phyloP scores from a whole-genome alignment of 2,329 filamentous ascomycete species.

The Mycosphaerella sp. region DNA sequence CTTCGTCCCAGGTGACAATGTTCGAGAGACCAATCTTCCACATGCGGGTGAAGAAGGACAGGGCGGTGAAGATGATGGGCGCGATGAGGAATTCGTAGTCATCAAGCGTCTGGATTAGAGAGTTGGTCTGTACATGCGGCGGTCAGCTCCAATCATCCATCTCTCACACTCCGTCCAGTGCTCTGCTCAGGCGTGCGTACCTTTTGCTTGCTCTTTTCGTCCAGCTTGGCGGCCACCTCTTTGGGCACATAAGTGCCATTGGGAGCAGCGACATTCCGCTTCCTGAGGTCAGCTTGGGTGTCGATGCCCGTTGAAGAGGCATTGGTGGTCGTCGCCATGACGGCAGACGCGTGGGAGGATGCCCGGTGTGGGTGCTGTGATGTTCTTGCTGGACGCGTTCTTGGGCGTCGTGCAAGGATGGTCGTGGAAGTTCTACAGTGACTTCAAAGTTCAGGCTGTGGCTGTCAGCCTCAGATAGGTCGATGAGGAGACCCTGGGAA shows the following conservation, averaged over 20 bases:
- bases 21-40: conserved; percentile 62
- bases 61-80: conserved; percentile 56
- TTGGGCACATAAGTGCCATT: conserved; percentile 31
- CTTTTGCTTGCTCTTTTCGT: conserved; percentile 46
- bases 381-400: not conserved
- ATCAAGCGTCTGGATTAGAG: conserved; percentile 57
- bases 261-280: conserved; percentile 39
- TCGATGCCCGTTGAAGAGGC: conserved; percentile 37
- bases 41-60: conserved; percentile 61
- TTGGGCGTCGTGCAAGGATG: not conserved
- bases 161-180: not conserved
- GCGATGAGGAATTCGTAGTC: conserved; percentile 57
- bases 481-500: no score
- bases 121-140: conserved; percentile 37
- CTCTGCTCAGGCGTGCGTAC: conserved; percentile 24
- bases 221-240: conserved; percentile 26
- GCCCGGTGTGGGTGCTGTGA: not conserved
- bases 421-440: not conserved
- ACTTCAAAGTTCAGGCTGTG: not conserved
- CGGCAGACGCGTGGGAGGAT: conserved; percentile 8
- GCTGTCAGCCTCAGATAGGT: no score
- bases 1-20: conserved; percentile 71
- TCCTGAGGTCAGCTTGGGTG: conserved; percentile 41
- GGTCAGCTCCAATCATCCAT: conserved; percentile 10
- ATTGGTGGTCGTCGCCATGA: conserved; percentile 26